Percentiles rank a stretch among this genome's conserved stretches.
These are phyloP conservation scores for Solanum lycopersicoides DNA, from an alignment of 257 asterid species.

Conservation along the genomic window DNA sequence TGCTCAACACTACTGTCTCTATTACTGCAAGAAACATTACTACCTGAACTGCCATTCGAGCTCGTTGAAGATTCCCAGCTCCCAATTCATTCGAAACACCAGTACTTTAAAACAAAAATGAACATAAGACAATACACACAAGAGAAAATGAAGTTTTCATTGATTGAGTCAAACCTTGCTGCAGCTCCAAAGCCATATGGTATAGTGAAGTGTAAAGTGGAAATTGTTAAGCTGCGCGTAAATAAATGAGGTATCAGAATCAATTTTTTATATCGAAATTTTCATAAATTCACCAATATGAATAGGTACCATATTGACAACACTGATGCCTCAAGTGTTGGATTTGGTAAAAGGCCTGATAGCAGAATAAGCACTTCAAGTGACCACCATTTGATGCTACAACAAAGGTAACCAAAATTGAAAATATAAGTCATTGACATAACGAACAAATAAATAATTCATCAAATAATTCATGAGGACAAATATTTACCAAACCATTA, in stretches of 20 bases:
- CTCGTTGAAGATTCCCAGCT: conserved; percentile 42
- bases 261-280: neutral
- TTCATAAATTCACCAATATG: neutral
- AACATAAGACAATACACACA: neutral
- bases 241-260: neutral
- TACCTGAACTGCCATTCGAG: conserved; percentile 24
- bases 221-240: conserved; percentile 42
- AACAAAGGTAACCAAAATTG: neutral
- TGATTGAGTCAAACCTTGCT: conserved; percentile 29
- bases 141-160: neutral
- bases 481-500: conserved; percentile 54
- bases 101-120: conserved; percentile 20
- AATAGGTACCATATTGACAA: conserved; percentile 43
- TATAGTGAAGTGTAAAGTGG: conserved; percentile 41
- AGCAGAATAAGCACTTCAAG: conserved; percentile 42
- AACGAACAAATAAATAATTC: neutral
- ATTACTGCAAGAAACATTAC: conserved; percentile 22
- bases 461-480: neutral
- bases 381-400: conserved; percentile 72
- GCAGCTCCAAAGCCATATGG: conserved; percentile 53
- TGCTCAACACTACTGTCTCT: conserved; percentile 10
- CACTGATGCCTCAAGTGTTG: conserved; percentile 62
- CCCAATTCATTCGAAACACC: conserved; percentile 58
- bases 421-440: neutral
- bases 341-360: conserved; percentile 53